phyloP scores from a whole-genome alignment of 306 rosid species.

The Quercus berberidifolia region DNA sequence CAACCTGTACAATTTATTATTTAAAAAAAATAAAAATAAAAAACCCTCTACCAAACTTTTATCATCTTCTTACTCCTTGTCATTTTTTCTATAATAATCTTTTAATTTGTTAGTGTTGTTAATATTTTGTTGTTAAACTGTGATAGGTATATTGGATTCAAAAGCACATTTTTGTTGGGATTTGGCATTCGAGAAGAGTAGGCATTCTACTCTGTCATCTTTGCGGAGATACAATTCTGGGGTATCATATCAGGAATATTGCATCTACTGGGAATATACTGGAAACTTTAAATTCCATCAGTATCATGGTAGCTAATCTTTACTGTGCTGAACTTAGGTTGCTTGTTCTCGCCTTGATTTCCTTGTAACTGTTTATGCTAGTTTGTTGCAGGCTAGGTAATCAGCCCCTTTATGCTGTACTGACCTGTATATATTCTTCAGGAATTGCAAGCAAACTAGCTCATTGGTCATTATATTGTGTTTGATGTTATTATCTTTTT shows the following conservation, averaged over 20 bases:
- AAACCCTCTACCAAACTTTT: too few species aligned
- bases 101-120: too few species aligned
- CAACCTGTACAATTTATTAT: too few species aligned
- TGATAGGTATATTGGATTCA: conserved; percentile 94
- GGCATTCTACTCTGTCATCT: conserved; percentile 76
- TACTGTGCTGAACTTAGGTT: background rate
- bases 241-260: conserved; percentile 63
- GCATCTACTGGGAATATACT: conserved; percentile 60
- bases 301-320: background rate
- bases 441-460: background rate
- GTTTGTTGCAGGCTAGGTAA: background rate
- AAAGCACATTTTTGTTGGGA: conserved; percentile 65
- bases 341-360: background rate
- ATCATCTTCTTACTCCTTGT: too few species aligned
- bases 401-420: background rate
- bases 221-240: conserved; percentile 86
- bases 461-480: background rate
- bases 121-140: too few species aligned
- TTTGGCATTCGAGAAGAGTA: conserved; percentile 76
- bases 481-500: background rate
- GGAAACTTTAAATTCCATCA: conserved; percentile 57
- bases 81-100: too few species aligned
- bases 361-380: background rate
- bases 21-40: too few species aligned
- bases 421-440: background rate